Conservation (phyloP, 2,329 filamentous ascomycete genomes). For the Phyllosticta citribraziliensis region DNA sequence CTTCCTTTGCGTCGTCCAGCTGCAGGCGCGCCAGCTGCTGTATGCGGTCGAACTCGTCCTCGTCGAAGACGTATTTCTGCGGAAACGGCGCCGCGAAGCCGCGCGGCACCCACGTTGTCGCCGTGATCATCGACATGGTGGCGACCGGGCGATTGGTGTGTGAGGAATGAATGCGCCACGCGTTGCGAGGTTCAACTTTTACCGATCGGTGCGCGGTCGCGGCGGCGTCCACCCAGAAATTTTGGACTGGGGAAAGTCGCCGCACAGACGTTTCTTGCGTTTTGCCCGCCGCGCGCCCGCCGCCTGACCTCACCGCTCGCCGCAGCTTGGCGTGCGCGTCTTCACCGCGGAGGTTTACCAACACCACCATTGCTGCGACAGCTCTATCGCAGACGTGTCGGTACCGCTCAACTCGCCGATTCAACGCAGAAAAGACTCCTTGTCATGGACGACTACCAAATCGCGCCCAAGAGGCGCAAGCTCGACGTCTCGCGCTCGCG, state of each 20-base stretch:
- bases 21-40: constrained; percentile 49
- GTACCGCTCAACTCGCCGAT: neutral
- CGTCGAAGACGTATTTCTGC: constrained; percentile 40
- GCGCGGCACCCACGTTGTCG: constrained; percentile 44
- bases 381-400: neutral
- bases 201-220: neutral
- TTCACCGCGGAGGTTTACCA: neutral
- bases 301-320: neutral
- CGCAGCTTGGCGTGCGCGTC: neutral
- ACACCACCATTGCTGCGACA: no score
- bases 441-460: constrained; percentile 38
- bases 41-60: constrained; percentile 42
- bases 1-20: constrained; percentile 84
- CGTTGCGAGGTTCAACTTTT: neutral
- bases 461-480: constrained; percentile 49
- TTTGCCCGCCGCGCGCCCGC: no score
- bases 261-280: neutral
- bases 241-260: neutral
- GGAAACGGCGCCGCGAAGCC: constrained; percentile 42
- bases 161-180: neutral
- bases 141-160: neutral
- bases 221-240: neutral
- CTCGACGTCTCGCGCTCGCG: constrained; percentile 55
- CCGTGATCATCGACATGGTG: constrained; percentile 47
- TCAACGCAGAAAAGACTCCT: neutral